phyloP scores from a whole-genome alignment of 2,329 filamentous ascomycete genomes.

The Emmonsia crescens region DNA sequence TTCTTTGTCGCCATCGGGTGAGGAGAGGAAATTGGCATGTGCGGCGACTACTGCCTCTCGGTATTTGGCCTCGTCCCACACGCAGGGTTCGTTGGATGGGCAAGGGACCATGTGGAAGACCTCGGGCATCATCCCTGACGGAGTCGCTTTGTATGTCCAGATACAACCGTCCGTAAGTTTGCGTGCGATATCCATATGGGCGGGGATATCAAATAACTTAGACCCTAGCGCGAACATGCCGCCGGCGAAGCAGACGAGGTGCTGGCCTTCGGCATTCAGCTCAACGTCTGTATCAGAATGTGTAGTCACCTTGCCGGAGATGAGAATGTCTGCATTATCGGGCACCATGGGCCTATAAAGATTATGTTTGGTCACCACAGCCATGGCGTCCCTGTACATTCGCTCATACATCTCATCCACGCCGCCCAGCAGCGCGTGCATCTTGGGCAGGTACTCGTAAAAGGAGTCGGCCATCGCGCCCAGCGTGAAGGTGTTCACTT shows the following conservation, averaged over 20 bases:
- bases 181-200: slow-evolving; percentile 39
- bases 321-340: slow-evolving; percentile 56
- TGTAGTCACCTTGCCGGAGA: slow-evolving; percentile 47
- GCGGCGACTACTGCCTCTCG: background rate
- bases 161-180: slow-evolving; percentile 46
- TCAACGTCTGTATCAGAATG: slow-evolving; percentile 24
- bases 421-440: slow-evolving; percentile 66
- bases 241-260: slow-evolving; percentile 45
- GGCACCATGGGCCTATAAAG: slow-evolving; percentile 68
- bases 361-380: slow-evolving; percentile 59
- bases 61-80: slow-evolving; percentile 7
- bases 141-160: slow-evolving; percentile 42
- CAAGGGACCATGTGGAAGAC: slow-evolving; percentile 35
- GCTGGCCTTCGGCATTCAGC: slow-evolving; percentile 36
- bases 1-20: background rate
- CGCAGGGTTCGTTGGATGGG: slow-evolving; percentile 7
- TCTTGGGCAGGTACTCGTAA: slow-evolving; percentile 50
- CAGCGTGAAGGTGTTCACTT: slow-evolving; percentile 37
- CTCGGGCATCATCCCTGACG: slow-evolving; percentile 46
- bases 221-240: slow-evolving; percentile 46
- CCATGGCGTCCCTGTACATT: slow-evolving; percentile 58
- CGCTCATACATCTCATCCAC: slow-evolving; percentile 50
- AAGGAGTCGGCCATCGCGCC: slow-evolving; percentile 47
- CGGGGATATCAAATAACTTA: slow-evolving; percentile 39
- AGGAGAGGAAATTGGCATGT: background rate